A percentile compares a stretch with the other conserved stretches of the same genome.
Evolutionary conservation across 2,329 filamentous ascomycete species (phyloP).

Genomic region (Fusarium ambrosium): DNA sequence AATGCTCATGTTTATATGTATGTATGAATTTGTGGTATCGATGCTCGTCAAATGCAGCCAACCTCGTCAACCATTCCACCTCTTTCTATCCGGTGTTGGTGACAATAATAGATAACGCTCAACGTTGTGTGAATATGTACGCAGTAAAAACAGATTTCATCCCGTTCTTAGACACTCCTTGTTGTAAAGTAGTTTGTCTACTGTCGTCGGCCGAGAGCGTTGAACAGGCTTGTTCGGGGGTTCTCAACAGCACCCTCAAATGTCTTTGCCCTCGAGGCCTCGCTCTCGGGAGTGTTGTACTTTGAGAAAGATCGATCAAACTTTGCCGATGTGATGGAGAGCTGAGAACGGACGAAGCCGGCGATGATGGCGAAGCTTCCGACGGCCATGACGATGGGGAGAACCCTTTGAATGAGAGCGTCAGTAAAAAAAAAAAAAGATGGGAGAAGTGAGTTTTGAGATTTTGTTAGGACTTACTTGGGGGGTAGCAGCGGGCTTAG

Average conservation of each 20-base stretch:
- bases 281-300: constrained; percentile 55
- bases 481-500: constrained; percentile 32
- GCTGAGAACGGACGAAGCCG: constrained; percentile 52
- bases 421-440: not conserved
- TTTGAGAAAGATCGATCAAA: constrained; percentile 56
- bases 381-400: constrained; percentile 37
- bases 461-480: constrained; percentile 24
- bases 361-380: constrained; percentile 46
- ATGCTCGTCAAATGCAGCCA: constrained; percentile 15
- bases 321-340: constrained; percentile 50
- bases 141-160: not conserved
- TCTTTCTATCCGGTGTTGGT: not conserved
- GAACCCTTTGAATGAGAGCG: constrained; percentile 18
- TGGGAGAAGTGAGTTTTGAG: not conserved
- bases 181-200: constrained; percentile 5
- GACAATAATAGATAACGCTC: constrained; percentile 37
- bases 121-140: constrained; percentile 26
- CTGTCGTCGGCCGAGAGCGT: constrained; percentile 51
- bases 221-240: constrained; percentile 53
- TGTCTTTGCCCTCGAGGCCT: constrained; percentile 49
- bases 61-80: constrained; percentile 8
- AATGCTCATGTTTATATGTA: constrained; percentile 14
- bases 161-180: not conserved
- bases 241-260: constrained; percentile 52
- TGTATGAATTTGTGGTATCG: constrained; percentile 30